Conservation (phyloP, 2,329 filamentous ascomycete genomes). For the Teratosphaeria zuluensis region DNA sequence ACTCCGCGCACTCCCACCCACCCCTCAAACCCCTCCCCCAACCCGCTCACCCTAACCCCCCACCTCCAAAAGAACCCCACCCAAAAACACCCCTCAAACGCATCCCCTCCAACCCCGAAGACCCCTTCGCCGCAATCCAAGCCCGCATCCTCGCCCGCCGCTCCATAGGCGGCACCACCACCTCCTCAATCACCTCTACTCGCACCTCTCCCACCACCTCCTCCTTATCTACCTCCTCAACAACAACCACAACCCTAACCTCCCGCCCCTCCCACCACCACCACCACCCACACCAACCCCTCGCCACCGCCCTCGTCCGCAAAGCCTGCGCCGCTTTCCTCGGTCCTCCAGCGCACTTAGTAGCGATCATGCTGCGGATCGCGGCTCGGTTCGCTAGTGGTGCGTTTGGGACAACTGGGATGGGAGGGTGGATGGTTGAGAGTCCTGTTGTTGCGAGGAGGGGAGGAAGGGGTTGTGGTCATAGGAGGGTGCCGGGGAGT, state of each 20-base stretch:
- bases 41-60: background rate
- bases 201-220: slow-evolving; percentile 31
- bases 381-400: slow-evolving; percentile 60
- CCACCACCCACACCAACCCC: slow-evolving; percentile 6
- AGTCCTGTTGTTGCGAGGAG: slow-evolving; percentile 7
- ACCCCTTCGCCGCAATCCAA: slow-evolving; percentile 26
- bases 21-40: background rate
- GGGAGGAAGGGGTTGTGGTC: slow-evolving; percentile 4
- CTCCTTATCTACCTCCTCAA: slow-evolving; percentile 10
- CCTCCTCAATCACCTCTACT: slow-evolving; percentile 26
- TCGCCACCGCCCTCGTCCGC: slow-evolving; percentile 49
- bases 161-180: slow-evolving; percentile 21
- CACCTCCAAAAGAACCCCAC: background rate
- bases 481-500: slow-evolving; percentile 54
- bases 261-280: slow-evolving; percentile 4
- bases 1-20: background rate
- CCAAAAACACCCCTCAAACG: background rate
- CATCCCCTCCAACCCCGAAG: background rate
- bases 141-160: slow-evolving; percentile 25
- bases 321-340: slow-evolving; percentile 70
- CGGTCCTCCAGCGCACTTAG: slow-evolving; percentile 68
- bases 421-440: slow-evolving; percentile 17
- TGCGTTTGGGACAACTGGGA: slow-evolving; percentile 16
- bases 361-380: slow-evolving; percentile 71
- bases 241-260: slow-evolving; percentile 3